Evolutionary conservation across 2,329 filamentous ascomycete genomes (phyloP).

Genomic region (Arthrobotrys musiformis): DNA sequence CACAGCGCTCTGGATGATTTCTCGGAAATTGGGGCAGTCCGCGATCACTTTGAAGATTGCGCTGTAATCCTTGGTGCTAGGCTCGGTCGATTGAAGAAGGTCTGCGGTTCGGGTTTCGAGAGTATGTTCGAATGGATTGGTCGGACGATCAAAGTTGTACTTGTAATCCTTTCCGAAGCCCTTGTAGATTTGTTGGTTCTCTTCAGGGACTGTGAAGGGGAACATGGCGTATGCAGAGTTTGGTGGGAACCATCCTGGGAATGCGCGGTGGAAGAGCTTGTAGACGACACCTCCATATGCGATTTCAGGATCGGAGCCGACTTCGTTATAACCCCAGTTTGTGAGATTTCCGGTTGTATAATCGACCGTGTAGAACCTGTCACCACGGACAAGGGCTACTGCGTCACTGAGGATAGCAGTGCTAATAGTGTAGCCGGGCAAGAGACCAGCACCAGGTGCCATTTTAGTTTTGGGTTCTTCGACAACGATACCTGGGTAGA

Average conservation of each 20-base stretch:
- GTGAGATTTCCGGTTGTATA: conserved; percentile 65
- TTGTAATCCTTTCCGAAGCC: conserved; percentile 70
- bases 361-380: conserved; percentile 70
- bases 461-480: conserved; percentile 69
- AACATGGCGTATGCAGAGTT: conserved; percentile 66
- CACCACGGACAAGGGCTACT: conserved; percentile 70
- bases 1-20: conserved; percentile 74
- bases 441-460: conserved; percentile 68
- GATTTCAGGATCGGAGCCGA: conserved; percentile 62
- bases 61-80: neutral
- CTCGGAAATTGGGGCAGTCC: conserved; percentile 65
- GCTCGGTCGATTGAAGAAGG: conserved; percentile 9
- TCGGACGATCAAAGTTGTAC: conserved; percentile 72
- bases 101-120: conserved; percentile 10
- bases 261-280: conserved; percentile 65
- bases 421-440: conserved; percentile 68
- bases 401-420: conserved; percentile 72
- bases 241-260: conserved; percentile 65
- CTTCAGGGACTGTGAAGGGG: conserved; percentile 65
- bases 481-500: conserved; percentile 76
- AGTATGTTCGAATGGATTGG: conserved; percentile 23
- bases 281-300: conserved; percentile 65
- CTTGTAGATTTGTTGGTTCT: conserved; percentile 63
- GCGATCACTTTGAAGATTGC: conserved; percentile 27
- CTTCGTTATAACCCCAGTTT: conserved; percentile 65